Evolutionary conservation across 2,329 filamentous ascomycete genomes (phyloP), one percentile per base, ranked within the genome.

Genomic region (Neonectria sp.): DNA sequence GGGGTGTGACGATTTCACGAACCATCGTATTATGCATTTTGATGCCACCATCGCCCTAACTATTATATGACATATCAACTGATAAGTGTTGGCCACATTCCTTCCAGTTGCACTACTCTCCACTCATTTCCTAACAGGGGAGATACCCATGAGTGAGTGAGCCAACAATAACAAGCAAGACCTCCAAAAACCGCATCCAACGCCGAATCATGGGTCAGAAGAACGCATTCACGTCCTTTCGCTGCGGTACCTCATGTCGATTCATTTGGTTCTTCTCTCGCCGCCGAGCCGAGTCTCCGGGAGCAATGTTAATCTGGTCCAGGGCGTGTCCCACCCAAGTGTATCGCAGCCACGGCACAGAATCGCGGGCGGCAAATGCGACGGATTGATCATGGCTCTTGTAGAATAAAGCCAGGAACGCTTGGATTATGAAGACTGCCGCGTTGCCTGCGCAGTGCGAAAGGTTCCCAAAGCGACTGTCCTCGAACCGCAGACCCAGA

Each of bases 261-360:
- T 71, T 73, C 67, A 67, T 70, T 40, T 68, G 46, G 6, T 53
- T 59, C 24, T 71, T 55, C 21, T 45, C 31, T 15, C 71, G 52
- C 4, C 61, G 24, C 24, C 46, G 49, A 3, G 67, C 46, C 15
- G 12, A 8, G n/a, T 52, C 43, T 13, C 68, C 67, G 5, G 64
- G 71, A 2, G 61, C 63, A 31, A 70, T 25, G 24, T 71, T 71
- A n/a, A 51, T 55, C 53, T 70, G 68, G 55, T 73, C 71, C 31
- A 73, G 49, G 9, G 68, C 49, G 33, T 70, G 49, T 7, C 70
- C 71, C 29, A 70, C 71, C 71, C 71, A 73, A 11, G 71, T 73
- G 24, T 62, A 71, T 9, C 55, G 57, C 29, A 70, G 51, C 71
- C 71, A 73, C 21, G 58, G 33, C 35, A 73, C 49, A 12, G 63